A percentile compares a stretch with the other conserved stretches of the same genome.
Evolutionary conservation across 1,284 basidiomycete species (phyloP).

Genomic region (Pseudozyma flocculosa): DNA sequence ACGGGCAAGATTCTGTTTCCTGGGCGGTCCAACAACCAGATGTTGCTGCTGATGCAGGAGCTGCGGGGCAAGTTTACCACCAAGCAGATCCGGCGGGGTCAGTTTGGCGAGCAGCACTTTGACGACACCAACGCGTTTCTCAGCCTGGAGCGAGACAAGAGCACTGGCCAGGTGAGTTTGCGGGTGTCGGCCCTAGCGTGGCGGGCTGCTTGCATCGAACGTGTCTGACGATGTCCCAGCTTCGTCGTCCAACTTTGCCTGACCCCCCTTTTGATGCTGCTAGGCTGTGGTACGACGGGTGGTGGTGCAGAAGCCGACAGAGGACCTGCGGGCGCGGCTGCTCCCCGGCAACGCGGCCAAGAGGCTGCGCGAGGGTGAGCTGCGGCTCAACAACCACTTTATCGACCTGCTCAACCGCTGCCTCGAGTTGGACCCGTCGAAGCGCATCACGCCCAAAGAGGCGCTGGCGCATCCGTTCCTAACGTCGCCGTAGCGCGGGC

Average conservation of each 20-base stretch:
- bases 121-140: conserved; percentile 70
- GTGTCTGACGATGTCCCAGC: neutral
- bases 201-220: no score
- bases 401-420: conserved; percentile 91
- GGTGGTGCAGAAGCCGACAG: conserved; percentile 76
- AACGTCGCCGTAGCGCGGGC: neutral
- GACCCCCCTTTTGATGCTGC: neutral
- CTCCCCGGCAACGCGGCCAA: conserved; percentile 72
- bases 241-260: no score
- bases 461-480: conserved; percentile 82
- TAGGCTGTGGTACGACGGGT: conserved; percentile 80
- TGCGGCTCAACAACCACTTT: conserved; percentile 77
- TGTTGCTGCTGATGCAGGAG: conserved; percentile 78
- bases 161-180: conserved; percentile 31
- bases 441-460: conserved; percentile 82
- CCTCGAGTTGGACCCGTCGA: conserved; percentile 81
- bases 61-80: conserved; percentile 88
- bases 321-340: conserved; percentile 78
- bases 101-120: conserved; percentile 88
- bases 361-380: conserved; percentile 84
- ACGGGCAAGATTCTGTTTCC: conserved; percentile 98
- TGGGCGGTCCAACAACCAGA: conserved; percentile 94
- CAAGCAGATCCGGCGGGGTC: conserved; percentile 90
- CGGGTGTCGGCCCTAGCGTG: no score
- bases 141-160: conserved; percentile 43